These are phyloP conservation scores for Rosa lucieae DNA, from an alignment of 306 rosid species.

Conservation along the genomic window DNA sequence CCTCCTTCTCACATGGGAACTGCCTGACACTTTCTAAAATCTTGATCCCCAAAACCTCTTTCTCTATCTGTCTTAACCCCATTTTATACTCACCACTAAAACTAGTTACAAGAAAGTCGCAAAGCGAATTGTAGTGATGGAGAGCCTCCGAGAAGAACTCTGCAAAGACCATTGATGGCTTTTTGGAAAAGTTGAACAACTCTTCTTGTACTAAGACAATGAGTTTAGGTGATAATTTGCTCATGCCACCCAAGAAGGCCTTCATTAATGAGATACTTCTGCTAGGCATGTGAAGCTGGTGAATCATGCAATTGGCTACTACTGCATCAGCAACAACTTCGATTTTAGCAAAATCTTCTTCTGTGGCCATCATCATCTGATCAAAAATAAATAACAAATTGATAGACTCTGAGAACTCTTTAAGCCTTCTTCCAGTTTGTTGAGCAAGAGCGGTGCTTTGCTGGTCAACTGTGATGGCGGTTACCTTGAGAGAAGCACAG, in stretches of 20 bases:
- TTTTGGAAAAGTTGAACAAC: slow-evolving; percentile 45
- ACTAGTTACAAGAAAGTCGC: slow-evolving; percentile 27
- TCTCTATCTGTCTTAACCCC: slow-evolving; percentile 43
- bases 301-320: neutral
- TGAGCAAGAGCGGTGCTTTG: neutral
- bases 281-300: slow-evolving; percentile 1
- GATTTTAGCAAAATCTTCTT: neutral
- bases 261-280: neutral
- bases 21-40: slow-evolving; percentile 42
- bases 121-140: slow-evolving; percentile 52
- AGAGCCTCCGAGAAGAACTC: slow-evolving; percentile 76
- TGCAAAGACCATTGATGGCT: slow-evolving; percentile 56
- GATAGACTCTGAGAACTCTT: neutral
- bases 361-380: neutral
- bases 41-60: slow-evolving; percentile 51
- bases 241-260: slow-evolving; percentile 12
- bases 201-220: slow-evolving; percentile 62
- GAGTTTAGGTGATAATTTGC: slow-evolving; percentile 53
- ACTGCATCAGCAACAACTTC: neutral
- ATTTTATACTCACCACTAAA: slow-evolving; percentile 30
- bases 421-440: slow-evolving; percentile 8
- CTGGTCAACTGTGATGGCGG: neutral
- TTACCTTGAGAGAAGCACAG: neutral
- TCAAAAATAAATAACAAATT: neutral
- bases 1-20: slow-evolving; percentile 47